These are phyloP conservation scores for Xylariaceae sp. DNA, from an alignment of 2,329 filamentous ascomycete species.

Conservation along the genomic window DNA sequence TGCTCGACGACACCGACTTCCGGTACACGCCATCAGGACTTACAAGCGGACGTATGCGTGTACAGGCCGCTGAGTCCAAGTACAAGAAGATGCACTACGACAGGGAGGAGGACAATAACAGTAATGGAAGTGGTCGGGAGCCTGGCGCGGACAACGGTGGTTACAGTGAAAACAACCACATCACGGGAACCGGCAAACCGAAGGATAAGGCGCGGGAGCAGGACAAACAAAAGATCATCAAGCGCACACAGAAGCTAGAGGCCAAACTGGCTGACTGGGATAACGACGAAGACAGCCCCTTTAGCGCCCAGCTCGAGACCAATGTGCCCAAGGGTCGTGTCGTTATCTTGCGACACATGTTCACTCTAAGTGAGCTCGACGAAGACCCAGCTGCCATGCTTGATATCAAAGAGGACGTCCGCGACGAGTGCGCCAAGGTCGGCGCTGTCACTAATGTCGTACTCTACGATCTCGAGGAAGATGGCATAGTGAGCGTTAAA, in stretches of 20 bases:
- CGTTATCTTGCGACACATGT: slow-evolving; percentile 89
- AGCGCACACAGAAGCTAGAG: slow-evolving; percentile 83
- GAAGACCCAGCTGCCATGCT: slow-evolving; percentile 77
- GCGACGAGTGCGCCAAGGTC: slow-evolving; percentile 81
- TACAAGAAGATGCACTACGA: slow-evolving; percentile 84
- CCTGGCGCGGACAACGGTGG: slow-evolving; percentile 8
- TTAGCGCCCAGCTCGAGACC: slow-evolving; percentile 43
- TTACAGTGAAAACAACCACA: slow-evolving; percentile 28
- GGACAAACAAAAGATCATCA: slow-evolving; percentile 85
- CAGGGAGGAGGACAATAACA: slow-evolving; percentile 22
- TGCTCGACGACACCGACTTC: slow-evolving; percentile 79
- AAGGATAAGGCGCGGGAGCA: slow-evolving; percentile 48
- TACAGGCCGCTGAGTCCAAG: slow-evolving; percentile 79
- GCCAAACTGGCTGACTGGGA: slow-evolving; percentile 94
- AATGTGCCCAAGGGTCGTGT: slow-evolving; percentile 64
- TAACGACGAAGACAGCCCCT: slow-evolving; percentile 65
- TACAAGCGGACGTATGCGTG: slow-evolving; percentile 63
- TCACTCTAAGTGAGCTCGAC: slow-evolving; percentile 77
- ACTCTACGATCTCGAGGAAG: slow-evolving; percentile 78
- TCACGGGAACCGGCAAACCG: slow-evolving; percentile 41
- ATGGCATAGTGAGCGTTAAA: slow-evolving; percentile 79
- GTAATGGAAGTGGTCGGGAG: slow-evolving; percentile 19
- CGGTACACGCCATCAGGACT: slow-evolving; percentile 53
- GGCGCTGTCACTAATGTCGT: slow-evolving; percentile 88
- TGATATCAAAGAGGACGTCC: slow-evolving; percentile 92